Base-by-base conservation (phyloP, 345 rosid genomes). In the Dipteronia dyeriana region DNA sequence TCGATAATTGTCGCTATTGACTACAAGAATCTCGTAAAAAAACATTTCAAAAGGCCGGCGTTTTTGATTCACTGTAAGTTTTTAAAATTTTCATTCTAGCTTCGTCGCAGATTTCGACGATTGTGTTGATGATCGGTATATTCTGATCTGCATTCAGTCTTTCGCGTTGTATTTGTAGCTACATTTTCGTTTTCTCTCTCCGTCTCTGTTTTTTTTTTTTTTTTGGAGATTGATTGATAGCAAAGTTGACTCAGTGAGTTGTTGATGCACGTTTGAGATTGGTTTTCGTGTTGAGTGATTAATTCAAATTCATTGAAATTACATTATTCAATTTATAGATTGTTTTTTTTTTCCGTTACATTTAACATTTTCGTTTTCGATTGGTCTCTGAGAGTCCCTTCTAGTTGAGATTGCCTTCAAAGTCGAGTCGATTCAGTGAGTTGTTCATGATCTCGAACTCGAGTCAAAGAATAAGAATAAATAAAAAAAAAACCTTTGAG, bases 1-100 rank as follows among this genome's bases (percentile, higher is more conserved):
- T 68, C 68, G 31, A 73, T 26, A 78, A 62, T 59, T 39, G 78
- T 76, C 73, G 76, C 80, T 76, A 65, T 85, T 82, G 75, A 31
- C 64, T 60, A 29, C 70, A 66, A 45, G 60, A 66, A 77, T 61
- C 74, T 69, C 25, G 11, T 64, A n/a, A n/a, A n/a, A n/a, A n/a
- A n/a, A n/a, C n/a, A 62, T 61, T 61, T 74, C 62, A 51, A 64
- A 20, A 53, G 64, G 82, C 76, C 83, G 76, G 83, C 76, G 45
- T 82, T 80, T 56, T n/a, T 11, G 25, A 60, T 68, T 64, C 23
- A 65, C 47, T 49, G 87, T 75, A 63, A 79, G 76, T 61, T 70
- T 49, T 74, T 29, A 4, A 31, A 3, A 34, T 41, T 63, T 29
- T 65, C 19, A 31, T 34, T 78, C 49, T 60, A 3, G 10, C 25